Conservation (phyloP, 2,329 filamentous ascomycete species). For the Boeremia lycopersici region DNA sequence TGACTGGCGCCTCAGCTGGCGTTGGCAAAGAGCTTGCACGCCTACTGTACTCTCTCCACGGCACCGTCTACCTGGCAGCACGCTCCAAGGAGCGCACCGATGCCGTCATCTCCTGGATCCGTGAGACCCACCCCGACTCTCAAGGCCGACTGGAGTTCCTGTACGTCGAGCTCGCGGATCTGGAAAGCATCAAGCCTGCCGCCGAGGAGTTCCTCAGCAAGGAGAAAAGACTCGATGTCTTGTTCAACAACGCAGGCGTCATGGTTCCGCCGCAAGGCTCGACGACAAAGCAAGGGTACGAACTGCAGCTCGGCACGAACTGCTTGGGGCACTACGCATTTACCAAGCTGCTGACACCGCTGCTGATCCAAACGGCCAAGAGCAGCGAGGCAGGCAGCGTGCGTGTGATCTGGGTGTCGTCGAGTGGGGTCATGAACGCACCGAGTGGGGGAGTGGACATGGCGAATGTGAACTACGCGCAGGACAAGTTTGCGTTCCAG, state of each 20-base stretch:
- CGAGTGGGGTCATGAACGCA: slow-evolving; percentile 14
- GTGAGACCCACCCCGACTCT: slow-evolving; percentile 30
- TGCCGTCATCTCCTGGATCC: slow-evolving; percentile 56
- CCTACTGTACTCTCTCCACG: slow-evolving; percentile 61
- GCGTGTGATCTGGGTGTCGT: slow-evolving; percentile 44
- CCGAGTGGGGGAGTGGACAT: slow-evolving; percentile 27
- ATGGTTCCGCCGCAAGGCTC: slow-evolving; percentile 34
- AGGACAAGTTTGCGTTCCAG: not conserved
- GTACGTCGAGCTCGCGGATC: slow-evolving; percentile 50
- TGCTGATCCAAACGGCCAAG: slow-evolving; percentile 41
- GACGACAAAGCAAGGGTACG: slow-evolving; percentile 31
- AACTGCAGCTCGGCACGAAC: slow-evolving; percentile 49
- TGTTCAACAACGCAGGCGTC: slow-evolving; percentile 48
- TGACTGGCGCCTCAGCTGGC: slow-evolving; percentile 57
- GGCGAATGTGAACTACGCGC: slow-evolving; percentile 23
- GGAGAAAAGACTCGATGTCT: slow-evolving; percentile 52
- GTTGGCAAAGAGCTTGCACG: slow-evolving; percentile 60
- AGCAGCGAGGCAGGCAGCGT: slow-evolving; percentile 30
- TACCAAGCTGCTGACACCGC: slow-evolving; percentile 46
- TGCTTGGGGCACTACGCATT: slow-evolving; percentile 51
- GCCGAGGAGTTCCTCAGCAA: slow-evolving; percentile 46
- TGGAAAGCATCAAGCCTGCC: slow-evolving; percentile 46
- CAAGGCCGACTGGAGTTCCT: slow-evolving; percentile 30
- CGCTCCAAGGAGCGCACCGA: slow-evolving; percentile 47
- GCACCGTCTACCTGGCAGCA: slow-evolving; percentile 62